Conservation (phyloP, 2,329 filamentous ascomycete species). For the Ascochyta viciae-villosae region DNA sequence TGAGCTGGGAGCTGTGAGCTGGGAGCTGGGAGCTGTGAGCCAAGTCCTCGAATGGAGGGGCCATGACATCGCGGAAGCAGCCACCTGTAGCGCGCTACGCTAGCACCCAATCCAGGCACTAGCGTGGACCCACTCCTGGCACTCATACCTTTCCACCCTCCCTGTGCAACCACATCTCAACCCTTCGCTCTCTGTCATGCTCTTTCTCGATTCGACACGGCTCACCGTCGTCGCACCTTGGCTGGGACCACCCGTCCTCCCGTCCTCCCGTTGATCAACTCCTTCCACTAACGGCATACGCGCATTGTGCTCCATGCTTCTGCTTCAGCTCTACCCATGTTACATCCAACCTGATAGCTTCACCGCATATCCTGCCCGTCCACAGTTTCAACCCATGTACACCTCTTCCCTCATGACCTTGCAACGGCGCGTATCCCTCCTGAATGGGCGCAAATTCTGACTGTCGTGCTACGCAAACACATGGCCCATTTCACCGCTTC, state of each 20-base stretch:
- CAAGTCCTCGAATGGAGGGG: not conserved
- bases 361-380: constrained; percentile 5
- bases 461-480: not conserved
- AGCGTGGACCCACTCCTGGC: constrained; percentile 5
- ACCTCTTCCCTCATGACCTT: not conserved
- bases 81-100: constrained; percentile 1
- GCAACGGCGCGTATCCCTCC: not conserved
- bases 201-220: constrained; percentile 3
- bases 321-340: not conserved
- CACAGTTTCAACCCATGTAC: not conserved
- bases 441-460: not conserved
- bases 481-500: constrained; percentile 8
- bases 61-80: not conserved
- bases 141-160: not conserved
- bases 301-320: not conserved
- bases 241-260: constrained; percentile 7
- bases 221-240: not conserved
- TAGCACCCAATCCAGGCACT: constrained; percentile 1
- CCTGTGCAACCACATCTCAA: not conserved
- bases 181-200: not conserved
- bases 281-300: not conserved
- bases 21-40: constrained; percentile 4
- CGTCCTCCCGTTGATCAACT: not conserved
- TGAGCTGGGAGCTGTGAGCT: not conserved
- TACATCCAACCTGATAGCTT: constrained; percentile 1